Percentiles rank a stretch among this genome's conserved stretches.
Evolutionary conservation across 345 rosid genomes (phyloP).

Genomic region (Hirschfeldia incana): DNA sequence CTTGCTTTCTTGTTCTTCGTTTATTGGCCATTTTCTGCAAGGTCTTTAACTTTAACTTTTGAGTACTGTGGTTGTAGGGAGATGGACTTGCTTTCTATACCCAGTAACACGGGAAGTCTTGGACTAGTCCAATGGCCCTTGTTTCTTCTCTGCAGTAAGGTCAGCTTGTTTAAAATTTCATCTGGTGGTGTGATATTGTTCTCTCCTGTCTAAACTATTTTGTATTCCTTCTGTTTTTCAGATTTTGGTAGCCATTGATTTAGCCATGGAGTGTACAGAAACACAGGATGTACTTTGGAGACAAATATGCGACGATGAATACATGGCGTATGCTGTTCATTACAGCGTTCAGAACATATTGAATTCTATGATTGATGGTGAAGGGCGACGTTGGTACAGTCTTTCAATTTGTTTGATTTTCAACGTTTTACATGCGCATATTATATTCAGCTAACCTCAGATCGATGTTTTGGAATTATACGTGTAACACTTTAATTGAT

Average conservation of each 20-base stretch:
- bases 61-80: conserved; percentile 52
- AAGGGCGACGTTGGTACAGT: conserved; percentile 87
- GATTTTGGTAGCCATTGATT: conserved; percentile 91
- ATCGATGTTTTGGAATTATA: conserved; percentile 25
- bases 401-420: conserved; percentile 28
- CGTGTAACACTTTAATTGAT: conserved; percentile 3
- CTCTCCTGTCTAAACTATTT: conserved; percentile 14
- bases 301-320: conserved; percentile 84
- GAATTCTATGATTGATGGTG: conserved; percentile 83
- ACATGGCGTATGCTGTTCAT: conserved; percentile 96
- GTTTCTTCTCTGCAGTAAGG: conserved; percentile 99
- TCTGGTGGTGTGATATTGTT: conserved; percentile 8
- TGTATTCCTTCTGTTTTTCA: conserved; percentile 41
- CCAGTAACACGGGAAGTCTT: conserved; percentile 92
- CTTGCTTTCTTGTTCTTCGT: conserved; percentile 10
- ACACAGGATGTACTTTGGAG: conserved; percentile 77
- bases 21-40: conserved; percentile 20
- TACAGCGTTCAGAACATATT: conserved; percentile 79
- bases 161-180: conserved; percentile 35
- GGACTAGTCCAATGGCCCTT: conserved; percentile 97
- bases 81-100: conserved; percentile 91
- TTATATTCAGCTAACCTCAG: conserved; percentile 1
- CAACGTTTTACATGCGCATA: conserved; percentile 7
- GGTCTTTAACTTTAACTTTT: conserved; percentile 8
- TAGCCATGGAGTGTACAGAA: conserved; percentile 92